These are phyloP conservation scores for Petunia hybrid DNA, from an alignment of 305 asterid genomes.

Conservation along the genomic window DNA sequence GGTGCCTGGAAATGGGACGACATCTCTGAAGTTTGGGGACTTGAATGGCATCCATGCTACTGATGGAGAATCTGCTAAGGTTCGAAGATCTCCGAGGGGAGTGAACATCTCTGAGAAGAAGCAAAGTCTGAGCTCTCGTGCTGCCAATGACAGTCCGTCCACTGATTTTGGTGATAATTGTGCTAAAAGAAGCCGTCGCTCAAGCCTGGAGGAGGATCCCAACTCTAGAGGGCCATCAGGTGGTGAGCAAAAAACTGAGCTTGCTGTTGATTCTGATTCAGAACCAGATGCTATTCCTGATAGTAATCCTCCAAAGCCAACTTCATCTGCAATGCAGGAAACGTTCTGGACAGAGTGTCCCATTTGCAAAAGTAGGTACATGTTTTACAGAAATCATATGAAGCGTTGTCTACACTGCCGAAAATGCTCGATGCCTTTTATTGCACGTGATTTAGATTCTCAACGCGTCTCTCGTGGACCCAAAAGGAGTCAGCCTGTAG, in stretches of 20 bases:
- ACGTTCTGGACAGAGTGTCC: conserved; percentile 80
- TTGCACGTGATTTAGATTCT: conserved; percentile 52
- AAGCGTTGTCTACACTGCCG: conserved; percentile 54
- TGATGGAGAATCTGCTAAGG: conserved; percentile 18
- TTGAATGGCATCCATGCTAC: conserved; percentile 25
- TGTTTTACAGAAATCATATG: conserved; percentile 47
- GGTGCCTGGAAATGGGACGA: not conserved
- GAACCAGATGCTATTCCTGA: conserved; percentile 32
- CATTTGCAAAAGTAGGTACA: conserved; percentile 53
- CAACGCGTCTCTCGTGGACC: conserved; percentile 45
- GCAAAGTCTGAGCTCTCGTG: not conserved
- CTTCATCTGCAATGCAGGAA: conserved; percentile 37
- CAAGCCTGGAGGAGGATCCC: not conserved
- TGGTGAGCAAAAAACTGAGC: conserved; percentile 30
- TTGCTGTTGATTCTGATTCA: conserved; percentile 45
- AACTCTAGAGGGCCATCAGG: conserved; percentile 5
- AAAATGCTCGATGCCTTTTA: conserved; percentile 53
- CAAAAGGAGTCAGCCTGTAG: conserved; percentile 39
- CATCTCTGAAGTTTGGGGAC: conserved; percentile 42
- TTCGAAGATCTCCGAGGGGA: conserved; percentile 50
- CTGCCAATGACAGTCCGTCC: not conserved
- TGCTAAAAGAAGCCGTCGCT: not conserved
- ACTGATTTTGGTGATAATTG: not conserved
- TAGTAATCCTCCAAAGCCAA: conserved; percentile 35
- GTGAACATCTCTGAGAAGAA: conserved; percentile 21